A percentile compares a stretch with the other conserved stretches of the same genome.
Conservation (phyloP, 495 filamentous ascomycete genomes). For the Haplographium delicatum region DNA sequence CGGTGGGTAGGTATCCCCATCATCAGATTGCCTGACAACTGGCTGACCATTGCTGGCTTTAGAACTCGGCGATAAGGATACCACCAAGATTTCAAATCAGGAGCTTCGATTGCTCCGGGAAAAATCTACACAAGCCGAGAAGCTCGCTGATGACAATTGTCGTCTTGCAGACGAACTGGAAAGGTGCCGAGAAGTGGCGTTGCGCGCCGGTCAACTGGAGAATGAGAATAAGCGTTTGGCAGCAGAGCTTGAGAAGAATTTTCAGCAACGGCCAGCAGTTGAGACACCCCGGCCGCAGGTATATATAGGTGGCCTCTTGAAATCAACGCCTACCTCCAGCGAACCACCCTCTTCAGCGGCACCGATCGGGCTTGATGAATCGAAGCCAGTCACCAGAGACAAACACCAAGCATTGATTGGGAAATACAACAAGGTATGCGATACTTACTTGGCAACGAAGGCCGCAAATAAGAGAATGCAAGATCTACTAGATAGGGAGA, state of each 20-base stretch:
- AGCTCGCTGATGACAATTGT: constrained; percentile 14
- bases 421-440: constrained; percentile 20
- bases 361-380: background rate
- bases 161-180: constrained; percentile 11
- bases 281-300: background rate
- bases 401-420: constrained; percentile 9
- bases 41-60: background rate
- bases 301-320: background rate
- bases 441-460: constrained; percentile 5
- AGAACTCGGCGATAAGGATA: constrained; percentile 19
- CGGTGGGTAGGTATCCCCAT: constrained; percentile 6
- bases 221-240: constrained; percentile 18
- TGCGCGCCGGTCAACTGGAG: constrained; percentile 3
- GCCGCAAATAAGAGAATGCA: background rate
- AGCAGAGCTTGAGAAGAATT: constrained; percentile 1
- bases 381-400: background rate
- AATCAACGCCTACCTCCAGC: background rate
- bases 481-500: background rate
- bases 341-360: background rate
- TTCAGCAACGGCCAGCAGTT: background rate
- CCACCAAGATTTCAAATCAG: constrained; percentile 1
- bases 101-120: constrained; percentile 17
- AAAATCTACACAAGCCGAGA: constrained; percentile 3
- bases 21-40: background rate
- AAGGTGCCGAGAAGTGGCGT: background rate